Conservation (phyloP, 2,329 filamentous ascomycete genomes). For the Alternaria alternata region DNA sequence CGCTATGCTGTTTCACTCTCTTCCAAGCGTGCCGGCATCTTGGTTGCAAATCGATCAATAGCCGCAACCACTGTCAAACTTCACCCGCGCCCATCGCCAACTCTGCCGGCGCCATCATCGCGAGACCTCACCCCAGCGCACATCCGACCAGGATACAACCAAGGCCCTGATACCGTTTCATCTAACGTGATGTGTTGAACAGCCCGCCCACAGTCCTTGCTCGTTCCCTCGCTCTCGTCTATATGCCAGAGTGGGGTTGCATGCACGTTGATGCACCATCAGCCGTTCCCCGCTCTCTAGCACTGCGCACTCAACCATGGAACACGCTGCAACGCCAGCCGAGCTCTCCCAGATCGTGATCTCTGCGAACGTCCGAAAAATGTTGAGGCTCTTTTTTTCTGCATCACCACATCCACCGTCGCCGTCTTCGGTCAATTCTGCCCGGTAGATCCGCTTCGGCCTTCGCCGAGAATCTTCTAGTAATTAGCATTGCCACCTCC, state of each 20-base stretch:
- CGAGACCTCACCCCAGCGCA: conserved; percentile 9
- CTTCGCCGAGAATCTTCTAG: conserved; percentile 18
- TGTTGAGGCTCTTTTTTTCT: conserved; percentile 17
- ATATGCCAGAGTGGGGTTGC: conserved; percentile 9
- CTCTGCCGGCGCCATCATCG: conserved; percentile 7
- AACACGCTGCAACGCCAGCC: conserved; percentile 20
- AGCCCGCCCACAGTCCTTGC: conserved; percentile 4
- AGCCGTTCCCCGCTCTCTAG: conserved; percentile 23
- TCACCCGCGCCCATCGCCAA: conserved; percentile 2
- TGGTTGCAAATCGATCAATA: conserved; percentile 13
- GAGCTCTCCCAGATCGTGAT: conserved; percentile 14
- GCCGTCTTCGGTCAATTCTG: conserved; percentile 3
- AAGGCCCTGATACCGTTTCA: conserved; percentile 12
- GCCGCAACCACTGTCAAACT: conserved; percentile 17
- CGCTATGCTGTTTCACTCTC: conserved; percentile 6
- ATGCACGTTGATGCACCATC: conserved; percentile 20
- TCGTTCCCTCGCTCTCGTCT: conserved; percentile 1
- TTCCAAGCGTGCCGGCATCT: conserved; percentile 6
- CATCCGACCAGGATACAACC: conserved; percentile 11
- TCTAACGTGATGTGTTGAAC: conserved; percentile 9
- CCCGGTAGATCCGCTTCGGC: conserved; percentile 5
- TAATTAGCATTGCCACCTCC: conserved; percentile 30
- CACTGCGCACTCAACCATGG: conserved; percentile 12
- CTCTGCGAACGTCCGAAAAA: conserved; percentile 11
- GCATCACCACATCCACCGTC: background rate